Evolutionary conservation across 2,329 filamentous ascomycete species (phyloP).

Genomic region (Cytospora piceae): DNA sequence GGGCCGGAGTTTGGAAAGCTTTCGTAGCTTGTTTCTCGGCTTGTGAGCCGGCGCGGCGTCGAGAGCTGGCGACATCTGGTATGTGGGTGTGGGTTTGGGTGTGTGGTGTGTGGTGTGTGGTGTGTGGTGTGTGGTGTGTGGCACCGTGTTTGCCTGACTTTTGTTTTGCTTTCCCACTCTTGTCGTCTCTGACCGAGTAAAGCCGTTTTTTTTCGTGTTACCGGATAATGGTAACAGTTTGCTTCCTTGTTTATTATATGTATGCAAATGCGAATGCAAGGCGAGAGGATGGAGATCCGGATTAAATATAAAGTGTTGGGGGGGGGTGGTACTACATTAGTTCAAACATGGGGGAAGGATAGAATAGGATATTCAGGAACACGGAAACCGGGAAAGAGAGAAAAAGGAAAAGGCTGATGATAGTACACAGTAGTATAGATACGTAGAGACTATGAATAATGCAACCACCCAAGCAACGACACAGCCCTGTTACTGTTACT

Average conservation of each 20-base stretch:
- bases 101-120: too few species aligned
- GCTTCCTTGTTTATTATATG: neutral
- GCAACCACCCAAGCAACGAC: neutral
- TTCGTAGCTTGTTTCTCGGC: conserved; percentile 42
- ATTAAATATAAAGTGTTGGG: too few species aligned
- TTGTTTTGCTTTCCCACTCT: too few species aligned
- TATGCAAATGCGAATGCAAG: neutral
- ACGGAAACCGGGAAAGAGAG: neutral
- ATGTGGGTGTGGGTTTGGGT: neutral
- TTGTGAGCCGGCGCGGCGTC: conserved; percentile 29
- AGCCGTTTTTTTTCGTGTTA: neutral
- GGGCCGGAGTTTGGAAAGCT: conserved; percentile 29
- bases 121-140: too few species aligned
- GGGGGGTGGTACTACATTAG: neutral
- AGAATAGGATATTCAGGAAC: neutral
- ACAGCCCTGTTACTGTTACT: neutral
- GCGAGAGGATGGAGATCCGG: neutral
- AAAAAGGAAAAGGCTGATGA: neutral
- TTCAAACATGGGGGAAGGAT: neutral
- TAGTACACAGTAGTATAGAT: neutral
- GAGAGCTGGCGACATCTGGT: conserved; percentile 30
- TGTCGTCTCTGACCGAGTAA: too few species aligned
- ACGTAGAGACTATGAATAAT: neutral
- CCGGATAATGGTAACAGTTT: neutral
- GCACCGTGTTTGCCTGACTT: too few species aligned